These are phyloP conservation scores for Cryphonectria japonica DNA, from an alignment of 2,329 filamentous ascomycete species.

Conservation along the genomic window DNA sequence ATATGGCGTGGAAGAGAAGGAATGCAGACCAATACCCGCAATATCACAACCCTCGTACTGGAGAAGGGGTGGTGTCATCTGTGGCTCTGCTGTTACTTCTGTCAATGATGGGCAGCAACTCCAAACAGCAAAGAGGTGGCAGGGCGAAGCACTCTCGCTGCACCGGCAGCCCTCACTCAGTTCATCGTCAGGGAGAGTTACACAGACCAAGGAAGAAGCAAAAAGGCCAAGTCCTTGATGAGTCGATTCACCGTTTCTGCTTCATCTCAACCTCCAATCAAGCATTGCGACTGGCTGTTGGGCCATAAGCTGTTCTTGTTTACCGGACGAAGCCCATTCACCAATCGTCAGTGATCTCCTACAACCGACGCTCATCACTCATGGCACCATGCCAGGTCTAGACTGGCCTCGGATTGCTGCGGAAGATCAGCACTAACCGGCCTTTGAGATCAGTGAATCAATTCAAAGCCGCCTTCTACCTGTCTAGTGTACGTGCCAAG, in stretches of 20 bases:
- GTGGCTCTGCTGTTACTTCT: neutral
- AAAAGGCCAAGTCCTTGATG: conserved; percentile 4
- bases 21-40: neutral
- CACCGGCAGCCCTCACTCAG: neutral
- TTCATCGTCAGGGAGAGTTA: neutral
- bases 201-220: neutral
- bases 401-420: conserved; percentile 14
- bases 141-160: neutral
- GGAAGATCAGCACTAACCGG: conserved; percentile 20
- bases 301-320: neutral
- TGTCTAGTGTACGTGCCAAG: neutral
- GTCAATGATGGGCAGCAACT: neutral
- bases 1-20: neutral
- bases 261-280: conserved; percentile 17
- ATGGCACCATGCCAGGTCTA: neutral
- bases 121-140: neutral
- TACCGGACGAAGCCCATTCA: neutral
- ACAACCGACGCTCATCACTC: neutral
- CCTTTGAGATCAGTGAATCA: conserved; percentile 1
- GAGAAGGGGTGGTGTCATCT: neutral
- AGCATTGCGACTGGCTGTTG: conserved; percentile 21
- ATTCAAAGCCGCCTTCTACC: neutral
- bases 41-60: neutral
- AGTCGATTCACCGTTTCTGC: conserved; percentile 17
- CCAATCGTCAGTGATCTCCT: neutral